A percentile compares a stretch with the other conserved stretches of the same genome.
Evolutionary conservation across 2,329 filamentous ascomycete species (phyloP).

Genomic region (Didymellaceae sp.): DNA sequence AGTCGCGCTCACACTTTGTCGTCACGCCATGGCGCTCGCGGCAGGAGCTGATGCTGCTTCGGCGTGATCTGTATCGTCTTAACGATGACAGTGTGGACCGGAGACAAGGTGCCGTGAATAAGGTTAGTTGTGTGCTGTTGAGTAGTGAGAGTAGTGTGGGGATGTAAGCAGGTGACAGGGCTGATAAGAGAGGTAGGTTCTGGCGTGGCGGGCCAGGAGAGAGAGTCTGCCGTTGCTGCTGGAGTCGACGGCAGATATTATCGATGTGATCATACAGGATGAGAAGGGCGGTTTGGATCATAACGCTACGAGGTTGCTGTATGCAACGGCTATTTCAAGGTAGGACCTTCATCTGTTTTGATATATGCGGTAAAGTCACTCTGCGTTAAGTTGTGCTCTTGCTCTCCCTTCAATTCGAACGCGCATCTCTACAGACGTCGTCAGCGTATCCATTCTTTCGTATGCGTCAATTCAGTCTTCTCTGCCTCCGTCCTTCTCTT

Average conservation of each 20-base stretch:
- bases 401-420: too few relatives aligned
- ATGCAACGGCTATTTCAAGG: conserved; percentile 77
- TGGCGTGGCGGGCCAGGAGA: conserved; percentile 43
- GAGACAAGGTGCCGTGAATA: conserved; percentile 48
- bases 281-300: conserved; percentile 53
- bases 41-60: conserved; percentile 69
- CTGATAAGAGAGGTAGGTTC: conserved; percentile 37
- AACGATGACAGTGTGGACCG: conserved; percentile 28
- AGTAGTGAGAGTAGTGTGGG: not conserved
- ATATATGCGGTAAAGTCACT: too few relatives aligned
- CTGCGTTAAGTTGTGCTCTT: too few relatives aligned
- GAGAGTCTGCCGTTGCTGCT: conserved; percentile 72
- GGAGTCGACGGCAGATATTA: conserved; percentile 77
- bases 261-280: conserved; percentile 72
- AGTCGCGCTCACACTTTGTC: conserved; percentile 56
- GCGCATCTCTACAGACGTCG: too few relatives aligned
- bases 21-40: conserved; percentile 76
- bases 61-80: conserved; percentile 67
- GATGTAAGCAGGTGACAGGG: conserved; percentile 7
- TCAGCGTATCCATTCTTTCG: too few relatives aligned
- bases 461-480: too few relatives aligned
- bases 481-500: too few relatives aligned
- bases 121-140: conserved; percentile 36
- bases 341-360: conserved; percentile 41
- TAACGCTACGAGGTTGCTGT: conserved; percentile 71